A percentile compares a stretch with the other conserved stretches of the same genome.
These are phyloP conservation scores for Candida namnaoensis DNA, from an alignment of 805 yeast genomes.

Conservation along the genomic window DNA sequence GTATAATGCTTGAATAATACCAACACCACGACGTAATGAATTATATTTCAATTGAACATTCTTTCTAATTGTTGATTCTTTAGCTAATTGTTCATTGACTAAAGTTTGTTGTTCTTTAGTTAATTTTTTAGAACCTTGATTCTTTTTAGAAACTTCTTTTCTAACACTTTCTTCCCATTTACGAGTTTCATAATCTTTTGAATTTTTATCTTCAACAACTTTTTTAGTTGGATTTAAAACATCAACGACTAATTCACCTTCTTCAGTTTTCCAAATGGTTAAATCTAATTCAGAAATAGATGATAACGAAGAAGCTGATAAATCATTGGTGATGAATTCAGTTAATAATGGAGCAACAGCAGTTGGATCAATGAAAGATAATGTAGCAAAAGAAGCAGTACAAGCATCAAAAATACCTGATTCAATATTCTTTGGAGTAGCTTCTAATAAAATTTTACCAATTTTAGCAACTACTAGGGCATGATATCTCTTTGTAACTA, in stretches of 20 bases:
- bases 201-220: slow-evolving; percentile 51
- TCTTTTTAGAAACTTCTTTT: slow-evolving; percentile 59
- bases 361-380: slow-evolving; percentile 54
- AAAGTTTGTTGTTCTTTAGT: slow-evolving; percentile 68
- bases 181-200: slow-evolving; percentile 76
- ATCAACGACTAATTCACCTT: slow-evolving; percentile 62
- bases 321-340: slow-evolving; percentile 31
- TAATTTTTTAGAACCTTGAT: slow-evolving; percentile 40
- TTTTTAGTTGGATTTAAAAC: slow-evolving; percentile 41
- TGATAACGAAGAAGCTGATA: slow-evolving; percentile 26
- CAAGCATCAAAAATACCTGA: slow-evolving; percentile 42
- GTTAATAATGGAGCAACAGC: slow-evolving; percentile 43
- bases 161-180: slow-evolving; percentile 88
- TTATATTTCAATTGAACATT: slow-evolving; percentile 30
- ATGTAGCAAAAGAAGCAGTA: slow-evolving; percentile 34
- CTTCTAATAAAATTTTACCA: slow-evolving; percentile 10
- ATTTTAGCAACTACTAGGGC: slow-evolving; percentile 12
- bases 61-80: slow-evolving; percentile 51
- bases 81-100: slow-evolving; percentile 52
- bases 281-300: slow-evolving; percentile 41
- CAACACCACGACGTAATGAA: slow-evolving; percentile 38
- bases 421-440: slow-evolving; percentile 12
- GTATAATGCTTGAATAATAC: slow-evolving; percentile 46
- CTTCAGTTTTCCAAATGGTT: slow-evolving; percentile 58
- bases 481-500: slow-evolving; percentile 30